A percentile compares a stretch with the other conserved stretches of the same genome.
phyloP scores from a whole-genome alignment of 345 rosid species.

The Laguncularia racemosa region DNA sequence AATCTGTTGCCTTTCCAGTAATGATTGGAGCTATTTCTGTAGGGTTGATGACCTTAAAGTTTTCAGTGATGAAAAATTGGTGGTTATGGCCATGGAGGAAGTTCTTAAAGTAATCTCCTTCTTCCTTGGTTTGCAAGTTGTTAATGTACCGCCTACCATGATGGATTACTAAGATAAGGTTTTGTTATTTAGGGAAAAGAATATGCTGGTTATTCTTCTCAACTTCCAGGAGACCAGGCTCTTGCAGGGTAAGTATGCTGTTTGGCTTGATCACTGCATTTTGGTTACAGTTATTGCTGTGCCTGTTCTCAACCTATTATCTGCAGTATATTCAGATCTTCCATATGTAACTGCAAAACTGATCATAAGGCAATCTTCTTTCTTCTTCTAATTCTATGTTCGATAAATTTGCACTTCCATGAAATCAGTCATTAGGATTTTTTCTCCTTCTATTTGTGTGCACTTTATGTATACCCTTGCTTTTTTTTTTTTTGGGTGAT shows the following conservation, averaged over 20 bases:
- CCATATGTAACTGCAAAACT: too few relatives aligned
- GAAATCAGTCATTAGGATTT: too few relatives aligned
- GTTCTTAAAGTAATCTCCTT: slow-evolving; percentile 24
- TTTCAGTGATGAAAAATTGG: slow-evolving; percentile 40
- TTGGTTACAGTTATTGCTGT: neutral
- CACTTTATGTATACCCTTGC: too few relatives aligned
- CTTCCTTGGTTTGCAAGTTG: neutral
- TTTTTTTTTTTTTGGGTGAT: too few relatives aligned
- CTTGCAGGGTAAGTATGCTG: slow-evolving; percentile 12
- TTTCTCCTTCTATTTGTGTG: too few relatives aligned
- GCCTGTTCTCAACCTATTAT: neutral
- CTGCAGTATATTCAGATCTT: too few relatives aligned
- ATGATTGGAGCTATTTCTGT: neutral
- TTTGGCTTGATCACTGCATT: neutral
- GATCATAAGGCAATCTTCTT: too few relatives aligned
- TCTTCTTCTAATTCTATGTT: too few relatives aligned
- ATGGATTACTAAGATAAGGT: neutral
- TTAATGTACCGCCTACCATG: neutral
- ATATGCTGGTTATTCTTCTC: slow-evolving; percentile 10
- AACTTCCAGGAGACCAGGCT: slow-evolving; percentile 12
- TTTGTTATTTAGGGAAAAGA: slow-evolving; percentile 16
- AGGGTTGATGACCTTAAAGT: slow-evolving; percentile 55
- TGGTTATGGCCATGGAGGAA: slow-evolving; percentile 51
- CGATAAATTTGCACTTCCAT: too few relatives aligned
- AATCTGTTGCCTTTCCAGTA: too few relatives aligned